Percentiles rank a stretch among this genome's conserved stretches.
phyloP scores from a whole-genome alignment of 768 basidiomycete species.

The Tricholoma sp. region DNA sequence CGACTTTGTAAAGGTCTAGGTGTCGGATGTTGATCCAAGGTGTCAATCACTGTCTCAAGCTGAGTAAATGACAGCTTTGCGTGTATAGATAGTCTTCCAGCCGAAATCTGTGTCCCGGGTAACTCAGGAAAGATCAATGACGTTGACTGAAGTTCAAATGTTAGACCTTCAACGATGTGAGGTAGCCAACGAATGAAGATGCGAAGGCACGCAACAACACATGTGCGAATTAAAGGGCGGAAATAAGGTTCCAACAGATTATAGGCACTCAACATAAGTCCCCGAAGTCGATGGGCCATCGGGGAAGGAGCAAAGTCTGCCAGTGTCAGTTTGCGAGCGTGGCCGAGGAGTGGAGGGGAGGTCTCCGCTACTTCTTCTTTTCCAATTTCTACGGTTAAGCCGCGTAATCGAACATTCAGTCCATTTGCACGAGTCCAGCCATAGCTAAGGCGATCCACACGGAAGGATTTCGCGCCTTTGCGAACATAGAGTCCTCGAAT shows the following conservation, averaged over 20 bases:
- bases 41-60: conserved; percentile 32
- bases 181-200: conserved; percentile 62
- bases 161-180: conserved; percentile 59
- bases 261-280: conserved; percentile 35
- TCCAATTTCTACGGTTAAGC: conserved; percentile 49
- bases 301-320: conserved; percentile 44
- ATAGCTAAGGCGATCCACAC: conserved; percentile 69
- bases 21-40: conserved; percentile 13
- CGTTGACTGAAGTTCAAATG: conserved; percentile 60
- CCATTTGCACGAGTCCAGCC: conserved; percentile 48
- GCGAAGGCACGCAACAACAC: conserved; percentile 50
- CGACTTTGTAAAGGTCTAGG: conserved; percentile 18
- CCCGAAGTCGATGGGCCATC: conserved; percentile 35
- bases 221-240: conserved; percentile 55
- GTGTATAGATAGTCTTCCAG: conserved; percentile 47
- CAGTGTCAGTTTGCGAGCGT: conserved; percentile 40
- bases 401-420: conserved; percentile 60
- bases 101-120: conserved; percentile 47
- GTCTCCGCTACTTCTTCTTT: conserved; percentile 19
- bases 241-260: conserved; percentile 50
- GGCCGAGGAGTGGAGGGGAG: conserved; percentile 24
- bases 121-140: conserved; percentile 45
- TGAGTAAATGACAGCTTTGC: conserved; percentile 52
- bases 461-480: conserved; percentile 46
- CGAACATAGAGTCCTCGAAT: conserved; percentile 73